A percentile compares a stretch with the other conserved stretches of the same genome.
phyloP scores from a whole-genome alignment of 495 filamentous ascomycete species.

The Podospora pseudocomata region DNA sequence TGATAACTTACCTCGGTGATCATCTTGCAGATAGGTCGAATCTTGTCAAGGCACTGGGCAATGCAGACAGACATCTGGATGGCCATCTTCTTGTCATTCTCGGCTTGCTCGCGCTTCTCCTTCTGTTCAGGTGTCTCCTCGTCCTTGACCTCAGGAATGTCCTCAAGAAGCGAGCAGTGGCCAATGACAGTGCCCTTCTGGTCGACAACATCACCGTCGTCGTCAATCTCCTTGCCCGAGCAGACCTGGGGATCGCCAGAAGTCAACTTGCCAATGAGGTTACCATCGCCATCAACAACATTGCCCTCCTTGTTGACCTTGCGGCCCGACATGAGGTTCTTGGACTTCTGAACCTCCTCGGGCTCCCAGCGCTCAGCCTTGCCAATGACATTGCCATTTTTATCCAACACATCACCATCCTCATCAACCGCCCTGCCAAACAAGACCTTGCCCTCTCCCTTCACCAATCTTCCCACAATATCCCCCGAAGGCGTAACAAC shows the following conservation, averaged over 20 bases:
- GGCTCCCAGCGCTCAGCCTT: conserved; percentile 80
- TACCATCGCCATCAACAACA: conserved; percentile 75
- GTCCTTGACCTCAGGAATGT: conserved; percentile 55
- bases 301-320: conserved; percentile 80
- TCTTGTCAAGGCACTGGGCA: conserved; percentile 72
- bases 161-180: conserved; percentile 73
- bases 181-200: conserved; percentile 76
- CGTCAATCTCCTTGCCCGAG: conserved; percentile 75
- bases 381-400: conserved; percentile 76
- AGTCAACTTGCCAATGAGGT: conserved; percentile 76
- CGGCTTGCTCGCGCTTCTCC: conserved; percentile 51
- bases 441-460: conserved; percentile 68
- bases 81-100: conserved; percentile 71
- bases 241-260: conserved; percentile 66
- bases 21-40: conserved; percentile 82
- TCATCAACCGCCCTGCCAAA: conserved; percentile 74
- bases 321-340: conserved; percentile 63
- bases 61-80: conserved; percentile 72
- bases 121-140: conserved; percentile 49
- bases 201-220: conserved; percentile 81
- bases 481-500: conserved; percentile 58
- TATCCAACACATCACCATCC: conserved; percentile 78
- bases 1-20: conserved; percentile 54
- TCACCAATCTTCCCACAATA: conserved; percentile 68
- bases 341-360: conserved; percentile 62